A percentile compares a stretch with the other conserved stretches of the same genome.
Conservation (phyloP, 768 basidiomycete genomes). For the Macrolepiota albuminosa region DNA sequence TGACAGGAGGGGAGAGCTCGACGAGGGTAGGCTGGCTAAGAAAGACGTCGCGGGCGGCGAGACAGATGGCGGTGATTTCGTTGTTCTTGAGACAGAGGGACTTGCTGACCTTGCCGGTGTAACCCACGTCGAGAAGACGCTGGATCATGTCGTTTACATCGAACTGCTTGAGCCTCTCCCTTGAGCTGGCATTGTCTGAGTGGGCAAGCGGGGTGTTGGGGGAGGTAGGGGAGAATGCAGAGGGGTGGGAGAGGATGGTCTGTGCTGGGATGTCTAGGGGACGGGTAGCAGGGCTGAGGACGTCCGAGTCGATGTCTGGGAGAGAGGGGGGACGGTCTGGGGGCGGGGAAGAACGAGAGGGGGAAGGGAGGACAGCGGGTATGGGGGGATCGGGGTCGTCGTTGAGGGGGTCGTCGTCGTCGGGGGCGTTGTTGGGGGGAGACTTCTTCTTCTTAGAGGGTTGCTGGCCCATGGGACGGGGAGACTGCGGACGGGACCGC, state of each 20-base stretch:
- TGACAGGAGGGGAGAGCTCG: constrained; percentile 96
- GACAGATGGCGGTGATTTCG: constrained; percentile 92
- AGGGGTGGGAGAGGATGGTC: constrained; percentile 77
- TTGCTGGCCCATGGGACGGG: constrained; percentile 81
- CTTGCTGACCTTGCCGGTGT: constrained; percentile 97
- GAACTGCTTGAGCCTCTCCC: constrained; percentile 63
- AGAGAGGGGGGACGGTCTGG: constrained; percentile 23
- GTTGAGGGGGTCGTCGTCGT: constrained; percentile 34
- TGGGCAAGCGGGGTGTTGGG: constrained; percentile 32
- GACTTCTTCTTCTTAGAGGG: constrained; percentile 80
- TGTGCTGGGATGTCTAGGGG: constrained; percentile 81
- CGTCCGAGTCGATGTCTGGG: constrained; percentile 30
- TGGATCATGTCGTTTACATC: constrained; percentile 99
- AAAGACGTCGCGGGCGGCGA: constrained; percentile 94
- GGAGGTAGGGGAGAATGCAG: constrained; percentile 52
- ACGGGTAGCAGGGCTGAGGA: constrained; percentile 27
- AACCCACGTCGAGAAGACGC: constrained; percentile 92
- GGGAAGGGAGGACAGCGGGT: constrained; percentile 20
- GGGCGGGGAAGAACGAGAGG: constrained; percentile 29
- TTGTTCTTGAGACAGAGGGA: constrained; percentile 92
- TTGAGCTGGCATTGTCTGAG: constrained; percentile 41
- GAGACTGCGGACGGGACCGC: constrained; percentile 70
- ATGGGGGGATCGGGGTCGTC: constrained; percentile 24
- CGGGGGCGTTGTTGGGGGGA: constrained; percentile 50
- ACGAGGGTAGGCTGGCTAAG: constrained; percentile 95